Base-by-base conservation (phyloP, 108 stramenopile genomes). In the Seminavis robusta region DNA sequence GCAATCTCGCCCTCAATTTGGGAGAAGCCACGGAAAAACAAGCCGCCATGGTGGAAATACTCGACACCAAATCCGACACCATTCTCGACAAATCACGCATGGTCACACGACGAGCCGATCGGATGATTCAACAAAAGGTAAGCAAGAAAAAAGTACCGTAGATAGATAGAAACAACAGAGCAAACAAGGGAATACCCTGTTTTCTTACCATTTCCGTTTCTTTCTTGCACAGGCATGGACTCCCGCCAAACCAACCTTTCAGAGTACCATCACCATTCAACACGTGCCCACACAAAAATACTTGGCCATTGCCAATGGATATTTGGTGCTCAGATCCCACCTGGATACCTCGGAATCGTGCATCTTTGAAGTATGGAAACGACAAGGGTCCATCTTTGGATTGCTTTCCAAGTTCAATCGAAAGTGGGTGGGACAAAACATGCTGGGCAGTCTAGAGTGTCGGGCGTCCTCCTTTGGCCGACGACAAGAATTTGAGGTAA, bases 401-500 rank as follows among this genome's bases (percentile, higher is more conserved):
- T 38, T 79, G 30, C 57, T 77, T 50, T 77, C 73, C 56, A 55
- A 68, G 28, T 75, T 59, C 28, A 56, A 41, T 6, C 48, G 55
- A 20, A 37, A 44, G 49, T 84, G 77, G 77, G 44, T 70, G 8
- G 82, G 82, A 21, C 78, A 74, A 48, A 73, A 45, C 30, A 8
- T 79, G 55, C 40, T 84, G 17, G 82, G 82, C 6, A 33, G 36
- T 13, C 36, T 84, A 21, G 59, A 42, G 0, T 79, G 78, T 49
- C 47, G 63, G 4, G 71, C 78, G 10, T 47, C 39, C 10, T 26
- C 47, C 11, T 79, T 84, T 66, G 70, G 73, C 17, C 59, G 54
- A 6, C 41, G 77, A 11, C 72, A 84, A 66, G 78, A 84, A 63
- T 84, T 78, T 78, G 75, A 84, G 34, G 58, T n/a, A n/a, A n/a